These are phyloP conservation scores for Metschnikowia amazonensis DNA, from an alignment of 805 yeast species.

Conservation along the genomic window DNA sequence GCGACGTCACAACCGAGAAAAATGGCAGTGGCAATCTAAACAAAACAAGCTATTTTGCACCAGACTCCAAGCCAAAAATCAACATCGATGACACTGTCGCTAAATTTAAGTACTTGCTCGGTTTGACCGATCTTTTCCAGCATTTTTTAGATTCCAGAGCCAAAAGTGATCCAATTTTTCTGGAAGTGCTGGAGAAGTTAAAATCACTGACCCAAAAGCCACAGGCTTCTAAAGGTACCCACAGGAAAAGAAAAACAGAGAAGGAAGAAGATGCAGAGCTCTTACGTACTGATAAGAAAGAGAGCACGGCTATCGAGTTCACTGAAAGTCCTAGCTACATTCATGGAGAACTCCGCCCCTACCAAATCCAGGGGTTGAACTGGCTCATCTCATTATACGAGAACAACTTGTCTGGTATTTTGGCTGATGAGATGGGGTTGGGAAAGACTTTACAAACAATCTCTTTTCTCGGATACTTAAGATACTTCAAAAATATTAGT, in stretches of 20 bases:
- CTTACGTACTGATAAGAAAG: constrained; percentile 49
- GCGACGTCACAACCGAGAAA: not conserved
- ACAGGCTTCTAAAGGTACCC: constrained; percentile 19
- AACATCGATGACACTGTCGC: constrained; percentile 59
- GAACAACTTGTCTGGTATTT: constrained; percentile 67
- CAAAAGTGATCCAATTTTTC: constrained; percentile 53
- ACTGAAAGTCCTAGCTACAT: constrained; percentile 51
- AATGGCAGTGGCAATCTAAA: constrained; percentile 1
- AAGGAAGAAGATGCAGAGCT: constrained; percentile 77
- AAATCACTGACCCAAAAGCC: constrained; percentile 8
- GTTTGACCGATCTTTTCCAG: constrained; percentile 61
- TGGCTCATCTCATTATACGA: constrained; percentile 71
- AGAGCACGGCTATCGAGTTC: constrained; percentile 40
- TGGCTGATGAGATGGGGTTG: constrained; percentile 85
- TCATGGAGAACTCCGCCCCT: constrained; percentile 60
- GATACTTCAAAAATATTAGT: constrained; percentile 53
- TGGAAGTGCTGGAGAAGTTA: constrained; percentile 46
- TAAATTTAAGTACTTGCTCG: constrained; percentile 62
- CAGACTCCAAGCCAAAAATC: constrained; percentile 37
- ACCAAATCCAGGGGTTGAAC: constrained; percentile 77
- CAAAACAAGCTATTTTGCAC: constrained; percentile 28
- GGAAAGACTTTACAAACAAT: constrained; percentile 82
- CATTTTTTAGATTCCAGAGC: constrained; percentile 69
- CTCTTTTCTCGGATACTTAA: constrained; percentile 66
- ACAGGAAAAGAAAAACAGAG: constrained; percentile 65